Evolutionary conservation across 1,284 basidiomycete species (phyloP).

Genomic region (Tilletia caries): DNA sequence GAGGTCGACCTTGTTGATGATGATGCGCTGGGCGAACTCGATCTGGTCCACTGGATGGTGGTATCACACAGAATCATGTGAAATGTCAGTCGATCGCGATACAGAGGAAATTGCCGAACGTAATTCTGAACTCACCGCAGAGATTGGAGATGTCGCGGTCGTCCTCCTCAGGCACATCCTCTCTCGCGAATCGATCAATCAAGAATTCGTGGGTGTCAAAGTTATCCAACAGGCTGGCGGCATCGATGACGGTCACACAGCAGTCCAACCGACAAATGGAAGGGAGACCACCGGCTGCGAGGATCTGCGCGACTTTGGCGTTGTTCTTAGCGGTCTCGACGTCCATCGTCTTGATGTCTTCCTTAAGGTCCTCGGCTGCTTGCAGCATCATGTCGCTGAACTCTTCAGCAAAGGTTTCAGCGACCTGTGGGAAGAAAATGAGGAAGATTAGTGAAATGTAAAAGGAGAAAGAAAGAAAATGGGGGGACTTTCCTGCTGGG

Average conservation of each 20-base stretch:
- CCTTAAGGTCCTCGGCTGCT: conserved; percentile 43
- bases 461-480: too few relatives aligned
- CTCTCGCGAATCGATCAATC: conserved; percentile 52
- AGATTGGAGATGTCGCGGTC: conserved; percentile 58
- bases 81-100: too few relatives aligned
- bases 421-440: conserved; percentile 38
- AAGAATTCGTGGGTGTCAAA: conserved; percentile 58
- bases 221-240: conserved; percentile 54
- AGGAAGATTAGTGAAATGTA: too few relatives aligned
- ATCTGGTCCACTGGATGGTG: conserved; percentile 38
- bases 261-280: conserved; percentile 51
- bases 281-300: conserved; percentile 55
- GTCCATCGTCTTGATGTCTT: conserved; percentile 36
- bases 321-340: conserved; percentile 36
- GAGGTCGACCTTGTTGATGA: conserved; percentile 57
- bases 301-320: conserved; percentile 53
- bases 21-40: conserved; percentile 58
- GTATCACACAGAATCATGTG: background rate
- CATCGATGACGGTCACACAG: conserved; percentile 39
- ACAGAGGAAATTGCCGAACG: conserved; percentile 27
- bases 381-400: conserved; percentile 50
- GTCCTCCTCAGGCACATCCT: conserved; percentile 54
- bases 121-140: conserved; percentile 44
- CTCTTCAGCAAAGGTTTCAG: conserved; percentile 55
- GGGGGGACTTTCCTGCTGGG: conserved; percentile 51